Percentiles rank a stretch among this genome's conserved stretches.
Conservation (phyloP, 257 asterid species). For the Solanum virginianum region DNA sequence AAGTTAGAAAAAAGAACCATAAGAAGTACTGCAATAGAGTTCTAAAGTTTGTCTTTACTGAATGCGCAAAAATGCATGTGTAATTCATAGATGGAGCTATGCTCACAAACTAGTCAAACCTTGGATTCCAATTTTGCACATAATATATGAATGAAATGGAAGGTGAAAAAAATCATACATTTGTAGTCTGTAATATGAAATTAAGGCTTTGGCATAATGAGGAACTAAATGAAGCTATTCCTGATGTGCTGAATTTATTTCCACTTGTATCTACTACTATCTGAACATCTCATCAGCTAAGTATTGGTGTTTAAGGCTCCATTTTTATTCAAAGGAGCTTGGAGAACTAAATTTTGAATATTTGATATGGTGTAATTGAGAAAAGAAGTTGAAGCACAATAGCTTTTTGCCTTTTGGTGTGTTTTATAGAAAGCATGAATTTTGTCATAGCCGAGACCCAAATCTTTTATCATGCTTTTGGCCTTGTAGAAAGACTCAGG, state of each 20-base stretch:
- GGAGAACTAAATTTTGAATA: neutral
- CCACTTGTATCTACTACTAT: neutral
- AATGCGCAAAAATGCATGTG: neutral
- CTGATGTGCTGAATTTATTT: neutral
- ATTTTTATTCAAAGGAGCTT: neutral
- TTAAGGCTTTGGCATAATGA: neutral
- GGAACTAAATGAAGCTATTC: neutral
- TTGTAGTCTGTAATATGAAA: neutral
- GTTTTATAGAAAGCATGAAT: too few relatives aligned
- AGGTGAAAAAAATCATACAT: neutral
- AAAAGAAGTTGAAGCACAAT: neutral
- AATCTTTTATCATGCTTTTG: too few relatives aligned
- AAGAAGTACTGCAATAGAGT: neutral
- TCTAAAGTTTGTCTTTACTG: neutral
- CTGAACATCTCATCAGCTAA: neutral
- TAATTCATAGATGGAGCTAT: neutral
- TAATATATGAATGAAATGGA: neutral
- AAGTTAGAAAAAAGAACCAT: neutral
- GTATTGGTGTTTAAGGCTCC: neutral
- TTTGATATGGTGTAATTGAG: neutral
- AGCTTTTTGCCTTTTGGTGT: too few relatives aligned
- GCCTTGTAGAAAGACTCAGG: too few relatives aligned
- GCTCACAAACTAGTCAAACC: neutral
- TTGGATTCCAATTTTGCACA: neutral
- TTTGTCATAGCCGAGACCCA: too few relatives aligned